phyloP scores from a whole-genome alignment of 345 rosid species.

The Syzygium oleosum region DNA sequence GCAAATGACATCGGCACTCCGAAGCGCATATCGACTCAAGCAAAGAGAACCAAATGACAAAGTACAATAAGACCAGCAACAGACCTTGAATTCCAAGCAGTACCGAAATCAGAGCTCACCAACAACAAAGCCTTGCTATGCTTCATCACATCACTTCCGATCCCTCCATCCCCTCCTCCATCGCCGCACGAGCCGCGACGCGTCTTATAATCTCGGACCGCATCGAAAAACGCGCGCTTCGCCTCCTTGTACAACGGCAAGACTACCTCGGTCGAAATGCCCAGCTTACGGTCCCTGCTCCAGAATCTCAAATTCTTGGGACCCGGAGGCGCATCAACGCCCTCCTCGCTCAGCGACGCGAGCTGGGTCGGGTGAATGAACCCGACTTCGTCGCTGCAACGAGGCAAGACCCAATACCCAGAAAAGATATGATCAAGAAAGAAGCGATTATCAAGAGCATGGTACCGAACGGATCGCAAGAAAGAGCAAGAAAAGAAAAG shows the following conservation, averaged over 20 bases:
- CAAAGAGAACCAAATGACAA: not conserved
- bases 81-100: conserved; percentile 95
- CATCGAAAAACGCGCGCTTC: conserved; percentile 40
- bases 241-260: conserved; percentile 52
- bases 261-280: conserved; percentile 59
- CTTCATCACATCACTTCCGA: conserved; percentile 48
- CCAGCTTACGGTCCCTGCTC: conserved; percentile 70
- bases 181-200: not conserved
- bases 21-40: not conserved
- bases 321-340: not conserved
- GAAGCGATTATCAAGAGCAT: not conserved
- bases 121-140: conserved; percentile 68
- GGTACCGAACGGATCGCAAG: not conserved
- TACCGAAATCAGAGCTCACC: conserved; percentile 76
- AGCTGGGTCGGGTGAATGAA: conserved; percentile 88
- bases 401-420: not conserved
- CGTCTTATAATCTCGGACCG: conserved; percentile 25
- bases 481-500: not conserved
- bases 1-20: not conserved
- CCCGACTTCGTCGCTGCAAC: conserved; percentile 72
- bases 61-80: not conserved
- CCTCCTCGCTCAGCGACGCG: conserved; percentile 31
- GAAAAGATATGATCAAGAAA: not conserved
- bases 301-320: conserved; percentile 36
- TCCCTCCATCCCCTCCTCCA: conserved; percentile 1